Conservation (phyloP, 108 stramenopile species). For the Pseudonitzschia pungens region DNA sequence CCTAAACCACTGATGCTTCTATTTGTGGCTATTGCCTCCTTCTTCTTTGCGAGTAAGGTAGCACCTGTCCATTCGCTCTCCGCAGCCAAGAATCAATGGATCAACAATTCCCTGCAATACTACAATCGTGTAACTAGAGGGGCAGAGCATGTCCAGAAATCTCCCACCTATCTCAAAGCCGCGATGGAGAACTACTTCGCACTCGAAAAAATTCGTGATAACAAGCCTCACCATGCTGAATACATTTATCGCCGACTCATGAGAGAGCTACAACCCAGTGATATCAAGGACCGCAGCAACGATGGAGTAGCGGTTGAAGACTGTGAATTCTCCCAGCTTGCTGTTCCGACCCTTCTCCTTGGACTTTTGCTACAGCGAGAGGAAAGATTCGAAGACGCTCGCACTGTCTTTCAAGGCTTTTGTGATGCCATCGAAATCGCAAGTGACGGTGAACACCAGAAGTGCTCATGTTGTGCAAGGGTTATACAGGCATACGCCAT, state of each 20-base stretch:
- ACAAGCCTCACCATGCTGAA: conserved; percentile 59
- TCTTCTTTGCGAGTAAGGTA: conserved; percentile 5
- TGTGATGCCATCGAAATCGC: background rate
- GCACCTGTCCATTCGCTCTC: background rate
- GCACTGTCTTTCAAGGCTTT: conserved; percentile 58
- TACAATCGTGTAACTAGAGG: conserved; percentile 13
- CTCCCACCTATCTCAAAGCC: conserved; percentile 18
- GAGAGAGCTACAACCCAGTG: conserved; percentile 33
- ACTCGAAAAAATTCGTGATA: conserved; percentile 52
- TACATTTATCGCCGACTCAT: conserved; percentile 65
- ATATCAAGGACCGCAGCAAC: conserved; percentile 14
- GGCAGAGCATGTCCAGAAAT: conserved; percentile 2
- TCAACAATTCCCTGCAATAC: conserved; percentile 9
- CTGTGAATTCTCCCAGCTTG: conserved; percentile 67
- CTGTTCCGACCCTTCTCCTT: conserved; percentile 68
- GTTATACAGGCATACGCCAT: conserved; percentile 75
- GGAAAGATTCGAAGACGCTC: conserved; percentile 51
- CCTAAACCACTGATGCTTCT: conserved; percentile 1
- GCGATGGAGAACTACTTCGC: conserved; percentile 84
- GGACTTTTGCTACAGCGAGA: conserved; percentile 66
- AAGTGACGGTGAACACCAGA: conserved; percentile 6
- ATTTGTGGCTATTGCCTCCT: background rate
- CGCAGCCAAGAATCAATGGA: conserved; percentile 7
- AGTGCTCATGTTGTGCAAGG: conserved; percentile 63
- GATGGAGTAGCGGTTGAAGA: too few relatives aligned